A percentile compares a stretch with the other conserved stretches of the same genome.
Evolutionary conservation across 2,329 filamentous ascomycete species (phyloP).

Genomic region (Hawksworthiomyces lignivorus): DNA sequence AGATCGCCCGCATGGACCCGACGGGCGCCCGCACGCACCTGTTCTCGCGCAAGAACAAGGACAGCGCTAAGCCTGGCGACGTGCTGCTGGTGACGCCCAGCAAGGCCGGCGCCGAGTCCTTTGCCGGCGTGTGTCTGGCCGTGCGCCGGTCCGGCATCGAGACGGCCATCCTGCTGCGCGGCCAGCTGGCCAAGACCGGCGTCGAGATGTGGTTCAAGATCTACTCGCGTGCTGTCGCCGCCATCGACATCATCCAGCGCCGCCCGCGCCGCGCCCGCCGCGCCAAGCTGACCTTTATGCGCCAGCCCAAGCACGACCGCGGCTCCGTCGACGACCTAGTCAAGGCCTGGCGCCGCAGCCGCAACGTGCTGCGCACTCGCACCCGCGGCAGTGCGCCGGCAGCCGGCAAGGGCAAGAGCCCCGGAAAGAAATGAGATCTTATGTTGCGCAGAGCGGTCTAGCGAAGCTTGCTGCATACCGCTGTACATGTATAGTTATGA

Average conservation of each 20-base stretch:
- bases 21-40: constrained; percentile 74
- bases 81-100: constrained; percentile 84
- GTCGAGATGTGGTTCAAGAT: constrained; percentile 99
- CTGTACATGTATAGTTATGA: too few relatives aligned
- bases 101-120: constrained; percentile 72
- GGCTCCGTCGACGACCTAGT: constrained; percentile 79
- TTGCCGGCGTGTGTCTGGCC: constrained; percentile 79
- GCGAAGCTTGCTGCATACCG: too few relatives aligned
- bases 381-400: constrained; percentile 3
- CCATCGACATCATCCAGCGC: constrained; percentile 89
- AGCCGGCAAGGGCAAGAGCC: constrained; percentile 6
- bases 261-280: constrained; percentile 76
- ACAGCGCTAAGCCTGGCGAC: constrained; percentile 77
- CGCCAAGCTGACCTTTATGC: constrained; percentile 85
- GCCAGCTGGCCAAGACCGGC: constrained; percentile 75
- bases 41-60: constrained; percentile 69
- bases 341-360: constrained; percentile 42
- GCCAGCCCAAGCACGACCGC: constrained; percentile 79
- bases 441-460: too few relatives aligned
- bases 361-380: constrained; percentile 30
- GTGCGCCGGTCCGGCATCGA: constrained; percentile 85
- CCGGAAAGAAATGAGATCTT: neutral
- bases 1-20: constrained; percentile 72
- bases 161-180: constrained; percentile 78
- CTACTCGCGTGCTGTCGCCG: constrained; percentile 80